These are phyloP conservation scores for Aureobasidium leucospermi DNA, from an alignment of 2,329 filamentous ascomycete genomes.

Conservation along the genomic window DNA sequence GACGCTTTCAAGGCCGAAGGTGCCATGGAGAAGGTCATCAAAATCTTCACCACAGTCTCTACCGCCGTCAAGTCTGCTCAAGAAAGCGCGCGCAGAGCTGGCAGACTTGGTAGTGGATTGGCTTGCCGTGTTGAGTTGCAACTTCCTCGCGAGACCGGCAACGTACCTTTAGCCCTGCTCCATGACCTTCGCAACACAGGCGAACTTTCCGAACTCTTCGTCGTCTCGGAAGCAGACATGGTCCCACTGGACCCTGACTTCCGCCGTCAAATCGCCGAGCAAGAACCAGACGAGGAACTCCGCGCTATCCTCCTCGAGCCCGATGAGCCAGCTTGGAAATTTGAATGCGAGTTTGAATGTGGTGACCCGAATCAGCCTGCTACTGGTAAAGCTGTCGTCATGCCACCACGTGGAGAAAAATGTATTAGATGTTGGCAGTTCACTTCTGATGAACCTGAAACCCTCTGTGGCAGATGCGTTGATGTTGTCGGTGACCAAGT, in stretches of 20 bases:
- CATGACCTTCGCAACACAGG: constrained; percentile 17
- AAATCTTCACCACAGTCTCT: constrained; percentile 43
- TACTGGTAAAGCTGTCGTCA: constrained; percentile 21
- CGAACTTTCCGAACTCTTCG: constrained; percentile 35
- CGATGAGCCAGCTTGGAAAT: constrained; percentile 32
- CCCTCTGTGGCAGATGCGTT: constrained; percentile 67
- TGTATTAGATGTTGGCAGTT: constrained; percentile 89
- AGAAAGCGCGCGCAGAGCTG: constrained; percentile 64
- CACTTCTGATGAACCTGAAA: constrained; percentile 55
- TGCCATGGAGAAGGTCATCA: constrained; percentile 36
- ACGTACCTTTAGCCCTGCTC: constrained; percentile 6
- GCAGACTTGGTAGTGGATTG: constrained; percentile 71
- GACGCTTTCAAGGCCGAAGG: constrained; percentile 7
- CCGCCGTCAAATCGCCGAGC: constrained; percentile 12
- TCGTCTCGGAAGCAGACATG: constrained; percentile 33
- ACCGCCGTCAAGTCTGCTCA: constrained; percentile 66
- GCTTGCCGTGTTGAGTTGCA: constrained; percentile 62
- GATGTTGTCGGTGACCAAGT: constrained; percentile 30
- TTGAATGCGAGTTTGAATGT: constrained; percentile 35
- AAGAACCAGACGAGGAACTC: constrained; percentile 16
- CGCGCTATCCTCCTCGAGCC: constrained; percentile 8
- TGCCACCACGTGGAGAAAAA: constrained; percentile 53
- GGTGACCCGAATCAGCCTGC: constrained; percentile 19
- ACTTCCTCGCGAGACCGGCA: constrained; percentile 16
- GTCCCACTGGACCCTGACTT: constrained; percentile 13